Percentiles rank a stretch among this genome's conserved stretches.
phyloP scores from a whole-genome alignment of 371 early-diverging fungal species.

The Mortierella sp. region DNA sequence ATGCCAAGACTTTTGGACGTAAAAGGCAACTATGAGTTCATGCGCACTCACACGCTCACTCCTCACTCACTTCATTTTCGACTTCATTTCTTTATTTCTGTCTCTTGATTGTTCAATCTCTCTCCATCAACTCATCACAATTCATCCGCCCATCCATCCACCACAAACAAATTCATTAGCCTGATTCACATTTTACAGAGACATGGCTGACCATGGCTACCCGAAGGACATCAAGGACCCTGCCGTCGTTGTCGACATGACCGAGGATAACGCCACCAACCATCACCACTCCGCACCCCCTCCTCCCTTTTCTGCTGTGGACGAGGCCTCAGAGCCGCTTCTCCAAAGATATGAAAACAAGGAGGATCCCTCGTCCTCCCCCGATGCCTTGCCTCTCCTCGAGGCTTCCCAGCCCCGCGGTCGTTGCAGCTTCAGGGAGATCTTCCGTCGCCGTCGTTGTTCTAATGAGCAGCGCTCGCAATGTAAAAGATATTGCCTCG shows the following conservation, averaged over 20 bases:
- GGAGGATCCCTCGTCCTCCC: background rate
- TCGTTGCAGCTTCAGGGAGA: constrained; percentile 11
- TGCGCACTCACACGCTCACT: too few species aligned
- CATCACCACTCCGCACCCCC: too few species aligned
- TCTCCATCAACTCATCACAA: too few species aligned
- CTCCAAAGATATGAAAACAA: constrained; percentile 3
- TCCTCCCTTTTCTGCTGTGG: constrained; percentile 24
- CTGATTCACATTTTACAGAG: background rate
- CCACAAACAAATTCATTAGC: background rate
- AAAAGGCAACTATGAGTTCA: too few species aligned
- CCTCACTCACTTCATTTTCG: too few species aligned
- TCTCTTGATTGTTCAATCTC: too few species aligned
- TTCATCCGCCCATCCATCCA: background rate
- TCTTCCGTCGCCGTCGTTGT: constrained; percentile 23
- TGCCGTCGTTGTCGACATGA: constrained; percentile 30
- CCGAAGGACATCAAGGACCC: constrained; percentile 37
- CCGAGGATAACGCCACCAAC: constrained; percentile 4
- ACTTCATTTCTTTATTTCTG: too few species aligned
- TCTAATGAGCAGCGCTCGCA: constrained; percentile 29
- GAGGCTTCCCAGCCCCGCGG: background rate
- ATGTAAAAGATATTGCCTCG: constrained; percentile 9
- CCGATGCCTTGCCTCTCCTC: background rate
- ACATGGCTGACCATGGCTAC: constrained; percentile 34
- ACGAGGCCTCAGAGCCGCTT: constrained; percentile 19
- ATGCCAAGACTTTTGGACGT: too few species aligned